phyloP scores from a whole-genome alignment of 2,329 filamentous ascomycete species.

The Diaporthe ampelina region DNA sequence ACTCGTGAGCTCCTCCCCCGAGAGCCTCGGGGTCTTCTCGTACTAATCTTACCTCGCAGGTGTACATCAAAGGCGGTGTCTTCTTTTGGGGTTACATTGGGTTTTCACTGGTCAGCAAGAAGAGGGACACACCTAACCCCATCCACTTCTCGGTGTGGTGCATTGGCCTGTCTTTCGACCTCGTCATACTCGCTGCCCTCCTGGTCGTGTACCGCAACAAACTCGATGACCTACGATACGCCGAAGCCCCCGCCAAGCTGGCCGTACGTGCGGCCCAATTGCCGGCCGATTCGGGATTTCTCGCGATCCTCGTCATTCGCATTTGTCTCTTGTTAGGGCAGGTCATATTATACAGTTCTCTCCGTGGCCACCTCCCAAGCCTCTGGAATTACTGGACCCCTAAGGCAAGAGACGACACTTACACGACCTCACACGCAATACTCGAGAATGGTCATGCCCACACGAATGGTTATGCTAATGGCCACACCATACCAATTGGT shows the following conservation, averaged over 20 bases:
- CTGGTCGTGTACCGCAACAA: slow-evolving; percentile 75
- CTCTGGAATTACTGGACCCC: slow-evolving; percentile 62
- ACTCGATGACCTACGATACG: slow-evolving; percentile 45
- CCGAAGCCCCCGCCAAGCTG: slow-evolving; percentile 59
- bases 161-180: slow-evolving; percentile 79
- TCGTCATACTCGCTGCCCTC: slow-evolving; percentile 78
- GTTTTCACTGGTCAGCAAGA: slow-evolving; percentile 84
- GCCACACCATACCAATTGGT: slow-evolving; percentile 49
- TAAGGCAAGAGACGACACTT: slow-evolving; percentile 56
- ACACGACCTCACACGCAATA: slow-evolving; percentile 72
- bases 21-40: not conserved
- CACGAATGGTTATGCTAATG: slow-evolving; percentile 48
- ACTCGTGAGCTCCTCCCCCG: slow-evolving; percentile 35
- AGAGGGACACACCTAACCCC: slow-evolving; percentile 82
- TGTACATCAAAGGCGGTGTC: slow-evolving; percentile 86
- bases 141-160: slow-evolving; percentile 87
- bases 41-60: slow-evolving; percentile 61
- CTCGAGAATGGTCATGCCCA: slow-evolving; percentile 47
- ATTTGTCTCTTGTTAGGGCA: slow-evolving; percentile 35
- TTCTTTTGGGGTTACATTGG: slow-evolving; percentile 90
- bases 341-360: slow-evolving; percentile 49
- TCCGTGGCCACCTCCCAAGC: slow-evolving; percentile 59
- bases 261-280: slow-evolving; percentile 60
- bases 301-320: slow-evolving; percentile 36
- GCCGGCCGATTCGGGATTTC: slow-evolving; percentile 37